phyloP scores from a whole-genome alignment of 768 basidiomycete genomes.

The Cyathus striatus region DNA sequence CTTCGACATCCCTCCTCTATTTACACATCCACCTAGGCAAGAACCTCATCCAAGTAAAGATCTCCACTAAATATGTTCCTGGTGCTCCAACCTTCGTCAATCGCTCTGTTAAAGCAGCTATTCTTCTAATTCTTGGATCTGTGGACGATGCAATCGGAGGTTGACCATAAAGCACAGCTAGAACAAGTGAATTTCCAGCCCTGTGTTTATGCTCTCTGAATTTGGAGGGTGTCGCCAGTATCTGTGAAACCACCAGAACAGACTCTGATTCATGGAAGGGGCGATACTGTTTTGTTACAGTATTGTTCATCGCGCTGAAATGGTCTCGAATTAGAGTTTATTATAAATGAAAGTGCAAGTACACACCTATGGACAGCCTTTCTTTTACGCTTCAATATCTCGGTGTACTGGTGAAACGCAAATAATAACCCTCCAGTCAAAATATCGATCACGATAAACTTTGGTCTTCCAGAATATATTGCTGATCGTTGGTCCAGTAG shows the following conservation, averaged over 20 bases:
- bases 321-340: no score
- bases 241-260: no score
- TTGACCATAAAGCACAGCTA: no score
- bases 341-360: no score
- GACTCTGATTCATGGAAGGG: no score
- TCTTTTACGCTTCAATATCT: background rate
- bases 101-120: background rate
- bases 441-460: background rate
- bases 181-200: no score
- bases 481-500: background rate
- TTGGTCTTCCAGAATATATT: background rate
- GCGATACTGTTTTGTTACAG: background rate
- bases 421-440: background rate
- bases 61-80: background rate
- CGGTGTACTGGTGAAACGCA: background rate
- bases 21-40: background rate
- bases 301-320: background rate
- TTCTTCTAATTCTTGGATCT: background rate
- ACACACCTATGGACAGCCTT: background rate
- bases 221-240: no score
- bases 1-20: background rate
- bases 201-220: background rate
- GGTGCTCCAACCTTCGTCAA: background rate
- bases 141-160: background rate
- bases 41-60: background rate